Percentiles rank a stretch among this genome's conserved stretches.
Evolutionary conservation across 768 basidiomycete genomes (phyloP).

Genomic region (Termitomyces sp.): DNA sequence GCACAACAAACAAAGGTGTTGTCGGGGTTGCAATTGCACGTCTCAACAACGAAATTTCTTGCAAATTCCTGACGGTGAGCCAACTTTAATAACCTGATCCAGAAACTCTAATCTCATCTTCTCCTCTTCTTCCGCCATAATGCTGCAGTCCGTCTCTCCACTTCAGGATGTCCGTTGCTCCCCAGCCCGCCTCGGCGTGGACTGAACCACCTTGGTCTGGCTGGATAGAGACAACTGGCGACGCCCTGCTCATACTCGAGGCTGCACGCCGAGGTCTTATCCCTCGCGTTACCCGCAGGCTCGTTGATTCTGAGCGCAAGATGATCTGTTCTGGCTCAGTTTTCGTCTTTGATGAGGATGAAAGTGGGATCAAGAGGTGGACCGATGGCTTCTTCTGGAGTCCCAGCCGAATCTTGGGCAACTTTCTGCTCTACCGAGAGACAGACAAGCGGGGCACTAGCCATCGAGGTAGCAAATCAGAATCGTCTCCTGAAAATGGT

Average conservation of each 20-base stretch:
- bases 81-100: constrained; percentile 56
- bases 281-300: constrained; percentile 84
- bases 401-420: constrained; percentile 87
- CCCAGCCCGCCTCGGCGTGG: constrained; percentile 46
- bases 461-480: constrained; percentile 47
- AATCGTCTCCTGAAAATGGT: constrained; percentile 31
- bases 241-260: constrained; percentile 95
- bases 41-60: constrained; percentile 44
- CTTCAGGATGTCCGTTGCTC: constrained; percentile 31
- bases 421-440: constrained; percentile 94
- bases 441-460: constrained; percentile 78
- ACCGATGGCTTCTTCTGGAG: constrained; percentile 98
- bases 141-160: constrained; percentile 21
- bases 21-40: constrained; percentile 39
- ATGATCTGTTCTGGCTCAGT: constrained; percentile 94
- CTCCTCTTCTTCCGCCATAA: constrained; percentile 18
- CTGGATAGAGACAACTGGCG: constrained; percentile 93
- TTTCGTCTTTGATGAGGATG: constrained; percentile 96
- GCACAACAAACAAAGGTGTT: constrained; percentile 28
- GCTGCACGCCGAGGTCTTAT: constrained; percentile 88
- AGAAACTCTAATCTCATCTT: constrained; percentile 52
- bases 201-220: constrained; percentile 90
- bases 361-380: constrained; percentile 97
- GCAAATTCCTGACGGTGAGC: constrained; percentile 63
- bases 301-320: constrained; percentile 87